Conservation (phyloP, 768 basidiomycete genomes). For the Trametes sanguinea region DNA sequence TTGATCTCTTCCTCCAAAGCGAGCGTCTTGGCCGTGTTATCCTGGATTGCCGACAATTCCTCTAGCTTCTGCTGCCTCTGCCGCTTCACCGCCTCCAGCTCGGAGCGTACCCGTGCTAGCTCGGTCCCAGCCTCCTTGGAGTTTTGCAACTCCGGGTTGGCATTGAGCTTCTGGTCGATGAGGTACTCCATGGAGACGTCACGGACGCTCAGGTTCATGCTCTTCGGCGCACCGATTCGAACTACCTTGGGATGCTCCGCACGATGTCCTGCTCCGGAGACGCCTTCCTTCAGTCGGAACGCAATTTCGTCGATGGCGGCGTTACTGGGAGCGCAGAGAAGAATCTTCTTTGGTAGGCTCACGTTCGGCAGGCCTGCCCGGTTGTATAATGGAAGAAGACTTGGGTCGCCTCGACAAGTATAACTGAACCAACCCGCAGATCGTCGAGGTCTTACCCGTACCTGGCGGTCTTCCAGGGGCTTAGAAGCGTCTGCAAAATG, state of each 20-base stretch:
- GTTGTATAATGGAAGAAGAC: constrained; percentile 50
- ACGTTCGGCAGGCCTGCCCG: constrained; percentile 48
- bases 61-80: constrained; percentile 58
- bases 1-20: constrained; percentile 74
- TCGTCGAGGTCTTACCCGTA: constrained; percentile 98
- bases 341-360: constrained; percentile 66
- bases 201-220: constrained; percentile 77
- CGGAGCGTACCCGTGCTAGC: constrained; percentile 58
- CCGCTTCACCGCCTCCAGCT: constrained; percentile 70
- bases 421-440: constrained; percentile 88
- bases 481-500: background rate
- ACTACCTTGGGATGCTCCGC: constrained; percentile 75
- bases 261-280: constrained; percentile 55
- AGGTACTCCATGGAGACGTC: constrained; percentile 87
- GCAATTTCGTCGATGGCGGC: constrained; percentile 98
- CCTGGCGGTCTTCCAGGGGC: constrained; percentile 76
- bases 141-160: constrained; percentile 38
- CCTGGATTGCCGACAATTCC: constrained; percentile 57
- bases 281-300: constrained; percentile 80
- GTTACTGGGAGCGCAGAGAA: constrained; percentile 97
- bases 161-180: constrained; percentile 73
- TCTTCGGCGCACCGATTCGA: constrained; percentile 78
- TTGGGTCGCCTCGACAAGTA: constrained; percentile 65
- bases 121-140: constrained; percentile 58
- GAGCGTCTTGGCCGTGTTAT: constrained; percentile 54